Percentiles rank a stretch among this genome's conserved stretches.
These are phyloP conservation scores for Extremus antarcticus DNA, from an alignment of 495 filamentous ascomycete genomes.

Conservation along the genomic window DNA sequence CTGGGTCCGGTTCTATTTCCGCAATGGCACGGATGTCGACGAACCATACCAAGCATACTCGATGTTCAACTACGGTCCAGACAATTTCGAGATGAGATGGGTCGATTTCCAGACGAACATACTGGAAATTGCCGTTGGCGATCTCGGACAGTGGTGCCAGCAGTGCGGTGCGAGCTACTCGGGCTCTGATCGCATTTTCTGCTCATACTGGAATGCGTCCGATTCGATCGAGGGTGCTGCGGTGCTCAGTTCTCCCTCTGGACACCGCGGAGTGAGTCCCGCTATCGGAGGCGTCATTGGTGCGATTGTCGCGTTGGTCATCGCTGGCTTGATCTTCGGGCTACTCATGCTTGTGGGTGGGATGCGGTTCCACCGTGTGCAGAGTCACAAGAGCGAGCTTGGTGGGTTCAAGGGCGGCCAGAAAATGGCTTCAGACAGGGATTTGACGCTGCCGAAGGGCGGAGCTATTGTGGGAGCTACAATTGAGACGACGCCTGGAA, in stretches of 20 bases:
- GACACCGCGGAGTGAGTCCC: slow-evolving; percentile 10
- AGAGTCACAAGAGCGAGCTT: slow-evolving; percentile 2
- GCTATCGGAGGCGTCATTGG: slow-evolving; percentile 30
- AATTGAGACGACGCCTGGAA: slow-evolving; percentile 13
- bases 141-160: slow-evolving; percentile 55
- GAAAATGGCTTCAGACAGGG: slow-evolving; percentile 29
- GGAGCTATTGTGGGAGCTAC: slow-evolving; percentile 16
- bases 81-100: slow-evolving; percentile 47
- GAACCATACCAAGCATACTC: slow-evolving; percentile 46
- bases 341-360: slow-evolving; percentile 31
- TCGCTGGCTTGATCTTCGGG: slow-evolving; percentile 22
- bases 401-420: slow-evolving; percentile 29
- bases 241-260: not conserved
- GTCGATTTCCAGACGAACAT: slow-evolving; percentile 51
- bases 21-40: slow-evolving; percentile 49
- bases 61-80: slow-evolving; percentile 45
- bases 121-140: slow-evolving; percentile 44
- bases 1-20: slow-evolving; percentile 65
- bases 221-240: not conserved
- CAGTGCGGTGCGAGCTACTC: slow-evolving; percentile 41
- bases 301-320: slow-evolving; percentile 25
- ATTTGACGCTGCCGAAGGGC: slow-evolving; percentile 22
- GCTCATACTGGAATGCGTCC: slow-evolving; percentile 26
- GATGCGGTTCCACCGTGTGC: slow-evolving; percentile 24
- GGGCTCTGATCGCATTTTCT: slow-evolving; percentile 39